Evolutionary conservation across 176 grass and related monocot species (phyloP), one percentile per base, ranked within the genome.

Genomic region (Oryza glaberrima): DNA sequence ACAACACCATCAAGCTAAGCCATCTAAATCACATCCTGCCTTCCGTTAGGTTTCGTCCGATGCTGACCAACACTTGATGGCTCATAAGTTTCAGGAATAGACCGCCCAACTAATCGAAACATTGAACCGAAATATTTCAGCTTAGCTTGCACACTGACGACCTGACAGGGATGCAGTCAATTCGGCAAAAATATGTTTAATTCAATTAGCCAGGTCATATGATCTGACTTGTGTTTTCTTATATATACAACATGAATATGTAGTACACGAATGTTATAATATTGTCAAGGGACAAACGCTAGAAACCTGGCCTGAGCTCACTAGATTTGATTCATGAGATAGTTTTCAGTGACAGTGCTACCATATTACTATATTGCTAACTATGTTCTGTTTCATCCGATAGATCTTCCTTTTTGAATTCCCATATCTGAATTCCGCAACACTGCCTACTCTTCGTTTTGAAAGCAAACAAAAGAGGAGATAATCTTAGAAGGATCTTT

Each of bases 111-210:
- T 67, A 73, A 83, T 13, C 25, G 70, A 84, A 76, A 26, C 28
- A 88, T 8, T 54, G 70, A 76, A 84, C 17, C 44, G 7, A 68
- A 54, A 35, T 2, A 74, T 60, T 73, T 86, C 84, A 90, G 36
- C 68, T 86, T 68, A 78, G 67, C 60, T 79, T 90, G 74, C 83
- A 78, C 67, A 78, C 73, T 78, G 69, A 78, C 38, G 74, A 79
- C 68, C 67, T 78, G 69, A 78, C 38, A 73, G 71, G 25, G 3
- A 70, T 65, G 64, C 38, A 85, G 74, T 86, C 88, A 82, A 75
- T 78, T n/a, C 79, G 41, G 26, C 43, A 58, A 67, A 67, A 43
- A 63, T 78, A 67, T 49, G 49, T 71, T 83, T 67, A 49, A 35
- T 83, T 79, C 64, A 44, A 41, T 28, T 28, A 73, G 60, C 67